Conservation (phyloP, 208 protist genomes). For the Zelonia costaricensis region DNA sequence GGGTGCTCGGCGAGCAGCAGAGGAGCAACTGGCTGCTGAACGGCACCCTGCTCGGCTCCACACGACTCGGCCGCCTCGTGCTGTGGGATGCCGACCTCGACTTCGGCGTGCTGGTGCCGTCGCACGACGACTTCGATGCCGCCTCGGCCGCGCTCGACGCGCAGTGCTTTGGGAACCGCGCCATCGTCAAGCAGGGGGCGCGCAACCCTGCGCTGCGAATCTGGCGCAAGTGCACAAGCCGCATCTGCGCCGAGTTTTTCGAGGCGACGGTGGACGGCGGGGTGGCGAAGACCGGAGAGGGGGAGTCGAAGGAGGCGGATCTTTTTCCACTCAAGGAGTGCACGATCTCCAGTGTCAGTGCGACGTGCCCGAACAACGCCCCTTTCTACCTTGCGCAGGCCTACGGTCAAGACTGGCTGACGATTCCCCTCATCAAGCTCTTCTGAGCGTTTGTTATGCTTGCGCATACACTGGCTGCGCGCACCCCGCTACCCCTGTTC, state of each 20-base stretch:
- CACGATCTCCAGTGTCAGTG: constrained; percentile 46
- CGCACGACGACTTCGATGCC: constrained; percentile 35
- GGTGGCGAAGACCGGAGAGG: constrained; percentile 43
- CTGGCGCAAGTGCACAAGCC: constrained; percentile 76
- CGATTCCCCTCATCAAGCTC: constrained; percentile 54
- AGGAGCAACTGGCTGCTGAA: constrained; percentile 72
- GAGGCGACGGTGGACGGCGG: constrained; percentile 37
- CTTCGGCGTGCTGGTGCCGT: constrained; percentile 50
- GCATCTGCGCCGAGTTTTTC: constrained; percentile 79
- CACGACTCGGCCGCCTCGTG: constrained; percentile 66
- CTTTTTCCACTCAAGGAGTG: constrained; percentile 69
- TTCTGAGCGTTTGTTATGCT: constrained; percentile 60
- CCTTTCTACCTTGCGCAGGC: constrained; percentile 64
- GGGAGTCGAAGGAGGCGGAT: constrained; percentile 34
- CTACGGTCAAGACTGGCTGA: constrained; percentile 76
- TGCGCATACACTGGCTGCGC: too few relatives aligned
- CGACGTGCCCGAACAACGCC: constrained; percentile 65
- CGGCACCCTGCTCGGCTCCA: constrained; percentile 76
- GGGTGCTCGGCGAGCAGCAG: constrained; percentile 35
- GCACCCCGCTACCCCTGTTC: too few relatives aligned
- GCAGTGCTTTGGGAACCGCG: constrained; percentile 54
- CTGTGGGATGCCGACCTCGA: constrained; percentile 88
- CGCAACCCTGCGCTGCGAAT: constrained; percentile 33
- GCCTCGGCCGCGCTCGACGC: constrained; percentile 29
- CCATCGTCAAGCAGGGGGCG: constrained; percentile 26